phyloP scores from a whole-genome alignment of 192 early-diverging fungal species.

The Backusella mclennaniae region DNA sequence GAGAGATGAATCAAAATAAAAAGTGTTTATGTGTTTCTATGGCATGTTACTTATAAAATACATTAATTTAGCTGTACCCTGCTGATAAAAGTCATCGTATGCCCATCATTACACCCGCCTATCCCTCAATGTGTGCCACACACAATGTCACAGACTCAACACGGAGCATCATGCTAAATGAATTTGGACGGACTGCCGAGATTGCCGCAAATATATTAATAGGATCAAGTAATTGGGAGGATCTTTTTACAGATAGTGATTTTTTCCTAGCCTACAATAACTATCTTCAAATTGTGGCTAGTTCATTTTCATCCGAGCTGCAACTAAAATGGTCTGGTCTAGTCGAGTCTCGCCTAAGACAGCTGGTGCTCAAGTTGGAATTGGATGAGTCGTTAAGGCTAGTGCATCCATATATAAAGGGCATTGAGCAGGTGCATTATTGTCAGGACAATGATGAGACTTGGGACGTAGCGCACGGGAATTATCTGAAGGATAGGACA shows the following conservation, averaged over 20 bases:
- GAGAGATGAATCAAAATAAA: neutral
- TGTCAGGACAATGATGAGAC: conserved; percentile 70
- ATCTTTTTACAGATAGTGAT: conserved; percentile 80
- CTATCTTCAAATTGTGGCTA: conserved; percentile 91
- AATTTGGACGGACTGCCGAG: conserved; percentile 80
- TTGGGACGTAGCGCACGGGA: conserved; percentile 69
- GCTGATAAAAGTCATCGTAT: conserved; percentile 83
- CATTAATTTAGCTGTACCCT: conserved; percentile 57
- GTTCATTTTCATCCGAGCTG: conserved; percentile 67
- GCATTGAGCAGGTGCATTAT: conserved; percentile 66
- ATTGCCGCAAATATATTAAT: conserved; percentile 76
- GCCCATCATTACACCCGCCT: conserved; percentile 99
- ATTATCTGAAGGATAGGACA: conserved; percentile 33
- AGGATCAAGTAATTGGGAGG: conserved; percentile 71
- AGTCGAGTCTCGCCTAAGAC: conserved; percentile 90
- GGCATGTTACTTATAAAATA: neutral
- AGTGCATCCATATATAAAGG: conserved; percentile 91
- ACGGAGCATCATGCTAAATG: conserved; percentile 73
- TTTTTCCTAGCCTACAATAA: conserved; percentile 87
- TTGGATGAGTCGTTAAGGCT: conserved; percentile 62
- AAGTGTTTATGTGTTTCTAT: neutral
- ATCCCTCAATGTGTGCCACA: conserved; percentile 97
- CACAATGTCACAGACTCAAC: conserved; percentile 95
- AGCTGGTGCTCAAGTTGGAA: conserved; percentile 86
- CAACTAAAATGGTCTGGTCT: conserved; percentile 84